phyloP scores from a whole-genome alignment of 495 filamentous ascomycete species.

The Hypoxylon rickii region DNA sequence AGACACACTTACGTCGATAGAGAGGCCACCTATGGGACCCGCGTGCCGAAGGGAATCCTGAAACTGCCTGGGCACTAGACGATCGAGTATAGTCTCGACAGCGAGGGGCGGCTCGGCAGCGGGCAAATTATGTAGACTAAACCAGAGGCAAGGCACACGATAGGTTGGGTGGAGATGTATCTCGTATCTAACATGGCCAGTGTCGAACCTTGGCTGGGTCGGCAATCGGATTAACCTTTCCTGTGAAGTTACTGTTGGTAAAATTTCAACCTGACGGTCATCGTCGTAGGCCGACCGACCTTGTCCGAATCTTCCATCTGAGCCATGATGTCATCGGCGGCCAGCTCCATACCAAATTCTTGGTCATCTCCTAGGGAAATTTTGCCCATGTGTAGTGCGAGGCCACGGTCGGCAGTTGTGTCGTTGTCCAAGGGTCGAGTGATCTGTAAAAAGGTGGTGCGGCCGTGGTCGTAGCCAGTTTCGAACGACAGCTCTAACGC shows the following conservation, averaged over 20 bases:
- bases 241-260: slow-evolving; percentile 46
- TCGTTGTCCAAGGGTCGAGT: slow-evolving; percentile 47
- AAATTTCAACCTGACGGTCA: slow-evolving; percentile 28
- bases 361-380: slow-evolving; percentile 38
- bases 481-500: slow-evolving; percentile 41
- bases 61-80: slow-evolving; percentile 68
- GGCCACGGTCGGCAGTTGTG: slow-evolving; percentile 46
- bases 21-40: slow-evolving; percentile 76
- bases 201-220: slow-evolving; percentile 45
- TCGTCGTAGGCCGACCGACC: slow-evolving; percentile 32
- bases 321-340: slow-evolving; percentile 41
- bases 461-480: slow-evolving; percentile 34
- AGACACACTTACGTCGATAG: slow-evolving; percentile 67
- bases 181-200: slow-evolving; percentile 65
- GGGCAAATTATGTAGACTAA: slow-evolving; percentile 54
- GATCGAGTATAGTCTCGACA: slow-evolving; percentile 70
- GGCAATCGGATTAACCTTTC: slow-evolving; percentile 26
- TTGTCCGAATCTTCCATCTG: slow-evolving; percentile 55
- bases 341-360: slow-evolving; percentile 1
- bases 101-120: slow-evolving; percentile 46
- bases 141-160: slow-evolving; percentile 62
- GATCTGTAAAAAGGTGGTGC: slow-evolving; percentile 54
- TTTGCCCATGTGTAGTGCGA: slow-evolving; percentile 45
- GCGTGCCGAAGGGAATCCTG: slow-evolving; percentile 58
- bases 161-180: slow-evolving; percentile 63